Base-by-base conservation (phyloP, 441 rosid species). In the Populus hybrid region DNA sequence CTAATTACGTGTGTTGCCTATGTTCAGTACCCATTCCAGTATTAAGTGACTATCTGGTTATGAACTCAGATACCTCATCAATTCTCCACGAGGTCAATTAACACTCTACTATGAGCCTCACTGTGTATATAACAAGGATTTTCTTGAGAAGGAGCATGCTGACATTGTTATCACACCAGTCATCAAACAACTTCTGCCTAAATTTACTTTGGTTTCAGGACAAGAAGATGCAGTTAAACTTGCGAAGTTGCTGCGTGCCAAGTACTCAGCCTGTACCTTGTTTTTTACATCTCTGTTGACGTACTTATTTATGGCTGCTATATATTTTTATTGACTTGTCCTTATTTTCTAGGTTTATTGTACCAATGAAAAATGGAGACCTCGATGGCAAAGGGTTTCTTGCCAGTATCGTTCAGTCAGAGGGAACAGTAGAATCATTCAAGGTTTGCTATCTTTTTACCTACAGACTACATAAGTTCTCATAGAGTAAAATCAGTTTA, bases 221-320 rank as follows among this genome's bases (percentile, higher is more conserved):
- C 99, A 95, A 90, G 97, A 93, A 89, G 97, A 95, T 74, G 98
- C 99, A 5, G 92, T 95, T 70, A 86, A 85, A 84, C 93, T 94
- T 21, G 94, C 99, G 26, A 92, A 89, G 84, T 73, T 88, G 80
- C 85, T 95, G 72, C 64, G 82, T 71, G 99, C 97, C 86, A 93
- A 86, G 96, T 95, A 92, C 71, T 36, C 34, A 71, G 42, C 53
- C 34, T 21, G 79, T 16, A 23, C 26, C 38, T 36, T 10, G 9
- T 34, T 57, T 72, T 24, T 71, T 6, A 9, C 75, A 57, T 38
- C 69, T 26, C 16, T 38, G 26, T 69, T 74, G 35, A 65, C 8
- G 5, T 32, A 12, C 26, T 79, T 30, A 23, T 79, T 69, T 67
- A 35, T 14, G 38, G 20, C 18, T 7, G 32, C 32, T 30, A 30